A percentile compares a stretch with the other conserved stretches of the same genome.
These are phyloP conservation scores for Trichoderma simmonsii DNA, from an alignment of 2,329 filamentous ascomycete species.

Conservation along the genomic window DNA sequence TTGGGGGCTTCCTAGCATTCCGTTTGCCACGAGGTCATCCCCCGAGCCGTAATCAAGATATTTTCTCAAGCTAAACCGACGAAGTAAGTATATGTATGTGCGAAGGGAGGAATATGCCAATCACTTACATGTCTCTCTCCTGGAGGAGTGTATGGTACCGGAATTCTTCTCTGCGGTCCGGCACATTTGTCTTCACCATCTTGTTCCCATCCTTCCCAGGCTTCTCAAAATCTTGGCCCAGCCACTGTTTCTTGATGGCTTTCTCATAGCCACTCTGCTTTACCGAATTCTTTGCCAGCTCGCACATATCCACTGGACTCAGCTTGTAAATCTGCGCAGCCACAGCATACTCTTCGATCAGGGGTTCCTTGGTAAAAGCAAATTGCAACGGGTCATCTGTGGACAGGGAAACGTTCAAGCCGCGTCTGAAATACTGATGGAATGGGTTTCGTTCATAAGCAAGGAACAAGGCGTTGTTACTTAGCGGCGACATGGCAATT, in stretches of 20 bases:
- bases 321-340: constrained; percentile 98
- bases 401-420: constrained; percentile 91
- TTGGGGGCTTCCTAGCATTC: constrained; percentile 22
- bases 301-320: constrained; percentile 96
- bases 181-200: constrained; percentile 95
- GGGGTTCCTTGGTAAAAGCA: constrained; percentile 94
- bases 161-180: constrained; percentile 87
- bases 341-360: constrained; percentile 97
- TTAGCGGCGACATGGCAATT: constrained; percentile 98
- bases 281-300: constrained; percentile 93
- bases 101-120: not conserved
- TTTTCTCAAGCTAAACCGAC: constrained; percentile 37
- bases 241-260: constrained; percentile 85
- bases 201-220: constrained; percentile 83
- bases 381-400: constrained; percentile 97
- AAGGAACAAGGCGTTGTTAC: constrained; percentile 94
- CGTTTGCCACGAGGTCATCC: not conserved
- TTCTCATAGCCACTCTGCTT: constrained; percentile 92
- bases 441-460: constrained; percentile 97
- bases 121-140: constrained; percentile 76
- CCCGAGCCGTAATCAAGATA: constrained; percentile 38
- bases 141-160: constrained; percentile 80
- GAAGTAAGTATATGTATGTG: not conserved
- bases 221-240: constrained; percentile 73
- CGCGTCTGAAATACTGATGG: constrained; percentile 89